A percentile compares a stretch with the other conserved stretches of the same genome.
phyloP scores from a whole-genome alignment of 2,329 filamentous ascomycete species.

The Harringtonia lauricola region DNA sequence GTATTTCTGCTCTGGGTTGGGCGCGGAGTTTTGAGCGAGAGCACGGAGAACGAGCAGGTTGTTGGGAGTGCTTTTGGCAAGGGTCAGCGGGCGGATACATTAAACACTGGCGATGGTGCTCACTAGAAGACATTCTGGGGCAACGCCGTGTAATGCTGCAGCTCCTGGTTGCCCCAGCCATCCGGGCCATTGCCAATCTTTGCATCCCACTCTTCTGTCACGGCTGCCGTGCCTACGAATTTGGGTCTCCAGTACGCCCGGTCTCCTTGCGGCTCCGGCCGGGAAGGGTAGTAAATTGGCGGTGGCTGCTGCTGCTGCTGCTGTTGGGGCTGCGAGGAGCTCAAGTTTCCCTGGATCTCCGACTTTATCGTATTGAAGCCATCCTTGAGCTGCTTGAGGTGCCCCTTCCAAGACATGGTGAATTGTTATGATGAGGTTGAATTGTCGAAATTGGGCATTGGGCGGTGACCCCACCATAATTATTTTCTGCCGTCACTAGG shows the following conservation, averaged over 20 bases:
- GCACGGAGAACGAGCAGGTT: constrained; percentile 4
- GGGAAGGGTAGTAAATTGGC: no score
- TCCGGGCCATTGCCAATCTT: constrained; percentile 5
- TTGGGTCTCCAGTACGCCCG: no score
- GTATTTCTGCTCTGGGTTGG: background rate
- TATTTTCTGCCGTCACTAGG: no score
- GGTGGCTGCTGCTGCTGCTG: background rate
- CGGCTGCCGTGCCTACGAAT: background rate
- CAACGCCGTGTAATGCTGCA: constrained; percentile 4
- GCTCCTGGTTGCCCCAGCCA: constrained; percentile 8
- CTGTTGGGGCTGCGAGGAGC: background rate
- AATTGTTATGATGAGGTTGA: no score
- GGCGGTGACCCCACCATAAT: no score
- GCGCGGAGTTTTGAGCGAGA: background rate
- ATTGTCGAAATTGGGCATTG: no score
- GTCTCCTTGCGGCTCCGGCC: background rate
- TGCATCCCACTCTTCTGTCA: constrained; percentile 5
- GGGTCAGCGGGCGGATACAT: background rate
- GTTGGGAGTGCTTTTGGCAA: constrained; percentile 3
- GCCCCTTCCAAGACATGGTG: constrained; percentile 5
- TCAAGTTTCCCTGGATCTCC: no score
- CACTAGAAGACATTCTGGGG: constrained; percentile 5
- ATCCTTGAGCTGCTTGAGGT: constrained; percentile 2
- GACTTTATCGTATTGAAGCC: background rate
- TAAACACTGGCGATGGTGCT: background rate